Evolutionary conservation across 257 asterid genomes (phyloP), one percentile per base, ranked within the genome.

Genomic region (Oldenlandia corymbosa): DNA sequence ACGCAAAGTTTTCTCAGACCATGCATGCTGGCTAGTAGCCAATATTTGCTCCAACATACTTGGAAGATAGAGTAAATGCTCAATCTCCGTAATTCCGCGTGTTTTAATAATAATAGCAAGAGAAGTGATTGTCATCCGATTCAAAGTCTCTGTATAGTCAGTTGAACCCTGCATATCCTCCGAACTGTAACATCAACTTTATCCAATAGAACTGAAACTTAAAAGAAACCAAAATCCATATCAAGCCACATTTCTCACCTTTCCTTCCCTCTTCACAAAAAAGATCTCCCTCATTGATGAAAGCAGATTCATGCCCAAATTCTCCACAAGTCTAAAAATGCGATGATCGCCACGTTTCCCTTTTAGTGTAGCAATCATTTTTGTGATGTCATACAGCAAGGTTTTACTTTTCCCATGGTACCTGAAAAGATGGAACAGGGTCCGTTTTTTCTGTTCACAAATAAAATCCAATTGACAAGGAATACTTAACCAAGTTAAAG

Each of bases 341-440:
- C 99, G 97, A 83, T 92, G 97, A 63, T 92, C 99, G 66, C 99
- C 99, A 58, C 94, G 96, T 77, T 89, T 92, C 51, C 90, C 97
- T 74, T 90, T 92, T 75, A 89, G 73, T 10, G 94, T 72, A 69
- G 94, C 84, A 55, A 92, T 81, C 75, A 90, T 87, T 85, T 92
- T 92, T 4, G 97, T 85, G 72, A 92, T 79, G 53, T 92, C 99
- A 68, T 89, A 85, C 88, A 92, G 85, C 75, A 90, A 75, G 60
- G 85, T 75, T 85, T 87, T 92, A 91, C 84, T 85, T 87, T 92
- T 92, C 71, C 97, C 96, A 75, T 92, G 95, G 77, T 92, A 92
- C 91, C 99, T 92, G 74, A 37, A 79, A 66, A 71, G 47, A 50
- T 62, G 36, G 32, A 72, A 57, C 37, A 55, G 4, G 2, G 34